phyloP scores from a whole-genome alignment of 768 basidiomycete species.

The Pisolithus orientalis region DNA sequence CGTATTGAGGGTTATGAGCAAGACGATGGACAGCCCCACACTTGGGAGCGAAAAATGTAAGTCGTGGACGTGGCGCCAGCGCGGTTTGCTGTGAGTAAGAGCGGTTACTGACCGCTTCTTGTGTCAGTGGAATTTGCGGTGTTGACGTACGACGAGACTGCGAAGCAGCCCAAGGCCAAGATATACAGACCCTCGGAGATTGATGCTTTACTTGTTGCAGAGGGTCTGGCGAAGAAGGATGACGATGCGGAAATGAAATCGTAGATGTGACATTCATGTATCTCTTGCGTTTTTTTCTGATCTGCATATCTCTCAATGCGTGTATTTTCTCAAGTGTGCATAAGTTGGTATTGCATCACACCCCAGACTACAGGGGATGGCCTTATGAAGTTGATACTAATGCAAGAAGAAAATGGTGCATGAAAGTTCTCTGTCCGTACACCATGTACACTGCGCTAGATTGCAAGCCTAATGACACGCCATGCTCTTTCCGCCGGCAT shows the following conservation, averaged over 20 bases:
- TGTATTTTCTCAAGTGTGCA: too few species aligned
- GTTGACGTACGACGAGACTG: constrained; percentile 73
- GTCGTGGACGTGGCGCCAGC: constrained; percentile 22
- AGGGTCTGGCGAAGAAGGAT: constrained; percentile 83
- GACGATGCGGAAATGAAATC: constrained; percentile 78
- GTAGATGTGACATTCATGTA: constrained; percentile 15
- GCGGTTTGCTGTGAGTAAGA: not conserved
- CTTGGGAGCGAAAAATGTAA: constrained; percentile 92
- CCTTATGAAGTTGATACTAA: too few species aligned
- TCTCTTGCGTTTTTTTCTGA: not conserved
- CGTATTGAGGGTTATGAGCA: constrained; percentile 93
- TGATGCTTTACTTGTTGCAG: constrained; percentile 70
- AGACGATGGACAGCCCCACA: constrained; percentile 99
- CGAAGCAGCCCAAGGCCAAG: constrained; percentile 80
- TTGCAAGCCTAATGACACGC: constrained; percentile 59
- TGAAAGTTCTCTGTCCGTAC: not conserved
- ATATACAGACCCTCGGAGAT: constrained; percentile 88
- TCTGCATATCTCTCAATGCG: not conserved
- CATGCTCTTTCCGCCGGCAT: constrained; percentile 50
- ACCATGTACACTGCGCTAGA: not conserved
- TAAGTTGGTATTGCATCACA: too few species aligned
- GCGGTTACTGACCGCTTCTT: constrained; percentile 1
- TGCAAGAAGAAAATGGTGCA: too few species aligned
- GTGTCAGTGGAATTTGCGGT: constrained; percentile 90
- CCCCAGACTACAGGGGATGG: too few species aligned